Base-by-base conservation (phyloP, 495 filamentous ascomycete species). In the Tetracladium setigerum region DNA sequence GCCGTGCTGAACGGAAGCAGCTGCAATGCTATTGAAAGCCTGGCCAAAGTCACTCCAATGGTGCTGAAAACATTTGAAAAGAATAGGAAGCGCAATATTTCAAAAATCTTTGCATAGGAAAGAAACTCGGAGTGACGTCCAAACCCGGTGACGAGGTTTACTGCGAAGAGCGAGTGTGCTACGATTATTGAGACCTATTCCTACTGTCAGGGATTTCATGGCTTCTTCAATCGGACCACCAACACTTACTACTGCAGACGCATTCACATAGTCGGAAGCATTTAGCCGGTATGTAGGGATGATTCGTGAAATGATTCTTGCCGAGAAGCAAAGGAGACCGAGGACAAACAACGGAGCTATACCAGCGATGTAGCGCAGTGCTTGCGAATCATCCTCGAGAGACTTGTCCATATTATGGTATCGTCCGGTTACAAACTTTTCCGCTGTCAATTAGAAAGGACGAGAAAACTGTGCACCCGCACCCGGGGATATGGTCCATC, bases 261-360 rank as follows among this genome's bases (percentile, higher is more conserved):
- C 22, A 13, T 24, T 19, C 27, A 24, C 22, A n/a, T 24, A 41
- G 22, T 41, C 39, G 16, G 39, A 6, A 2, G 17, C 39, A 27
- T 41, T 41, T 3, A 41, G 39, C 39, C 30, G 22, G 19, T 41
- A 41, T 22, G 16, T 41, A 5, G 39, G 39, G 39, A 41, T 24
- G 10, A 27, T 18, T n/a, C 39, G 39, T n/a, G 39, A 19, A 15
- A 24, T 24, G 9, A 41, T 41, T 41, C 39, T 22, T 13, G 30
- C 19, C 14, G 39, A 17, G 39, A 19, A 41, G 39, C 12, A 41
- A 12, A 41, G 15, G 11, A 30, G 22, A 14, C 39, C 18, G 14
- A 41, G 7, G 9, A 24, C 22, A 14, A 41, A 30, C 0, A 41
- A 5, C 1, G 39, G 18, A 2, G 39, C 27, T 1, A 27, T 11